Conservation (phyloP, 179 eudicot genomes). For the Nepenthes alata region DNA sequence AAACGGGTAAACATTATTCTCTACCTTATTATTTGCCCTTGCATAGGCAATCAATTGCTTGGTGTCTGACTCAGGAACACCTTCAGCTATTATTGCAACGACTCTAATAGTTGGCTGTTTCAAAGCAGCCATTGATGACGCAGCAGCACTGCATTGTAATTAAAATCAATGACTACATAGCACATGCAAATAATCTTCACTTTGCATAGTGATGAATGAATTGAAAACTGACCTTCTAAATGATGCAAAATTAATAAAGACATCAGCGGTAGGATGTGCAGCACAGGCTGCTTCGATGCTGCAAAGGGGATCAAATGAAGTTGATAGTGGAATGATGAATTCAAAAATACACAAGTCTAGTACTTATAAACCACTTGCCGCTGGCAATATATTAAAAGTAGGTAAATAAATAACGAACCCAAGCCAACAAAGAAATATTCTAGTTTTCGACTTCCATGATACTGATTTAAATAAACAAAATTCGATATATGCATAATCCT, state of each 20-base stretch:
- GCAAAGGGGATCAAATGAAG: conserved; percentile 13
- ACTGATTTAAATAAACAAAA: too few species aligned
- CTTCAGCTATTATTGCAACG: conserved; percentile 96
- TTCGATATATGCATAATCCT: too few species aligned
- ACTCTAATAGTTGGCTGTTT: conserved; percentile 97
- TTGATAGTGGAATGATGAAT: too few species aligned
- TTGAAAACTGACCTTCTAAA: conserved; percentile 52
- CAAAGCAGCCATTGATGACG: conserved; percentile 87
- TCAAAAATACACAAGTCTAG: too few species aligned
- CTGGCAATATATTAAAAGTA: too few species aligned
- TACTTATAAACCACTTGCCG: too few species aligned
- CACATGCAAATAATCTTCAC: neutral
- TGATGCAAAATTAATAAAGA: conserved; percentile 96
- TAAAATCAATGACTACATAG: conserved; percentile 3
- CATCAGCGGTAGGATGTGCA: conserved; percentile 98
- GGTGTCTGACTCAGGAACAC: conserved; percentile 95
- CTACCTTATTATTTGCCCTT: conserved; percentile 87
- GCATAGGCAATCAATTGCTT: conserved; percentile 93
- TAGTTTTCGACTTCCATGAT: too few species aligned
- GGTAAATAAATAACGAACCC: too few species aligned
- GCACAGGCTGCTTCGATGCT: conserved; percentile 95
- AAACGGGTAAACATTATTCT: neutral
- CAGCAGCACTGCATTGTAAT: conserved; percentile 73
- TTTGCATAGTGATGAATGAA: neutral
- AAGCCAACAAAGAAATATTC: too few species aligned